These are phyloP conservation scores for Trichoderma sp. DNA, from an alignment of 2,329 filamentous ascomycete genomes.

Conservation along the genomic window DNA sequence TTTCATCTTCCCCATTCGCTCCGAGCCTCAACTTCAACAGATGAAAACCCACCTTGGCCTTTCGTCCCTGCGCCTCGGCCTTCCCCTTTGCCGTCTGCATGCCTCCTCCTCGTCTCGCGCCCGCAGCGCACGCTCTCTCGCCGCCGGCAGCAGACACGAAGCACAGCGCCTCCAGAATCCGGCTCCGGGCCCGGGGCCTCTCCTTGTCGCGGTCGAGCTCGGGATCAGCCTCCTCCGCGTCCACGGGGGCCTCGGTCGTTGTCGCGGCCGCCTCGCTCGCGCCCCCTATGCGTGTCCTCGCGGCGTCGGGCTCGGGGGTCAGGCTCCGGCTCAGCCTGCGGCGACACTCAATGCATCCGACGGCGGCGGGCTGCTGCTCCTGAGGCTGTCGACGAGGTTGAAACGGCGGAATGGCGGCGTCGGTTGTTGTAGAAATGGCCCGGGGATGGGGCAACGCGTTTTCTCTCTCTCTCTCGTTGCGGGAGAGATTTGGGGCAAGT, in stretches of 20 bases:
- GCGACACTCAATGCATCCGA: conserved; percentile 27
- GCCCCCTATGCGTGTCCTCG: conserved; percentile 16
- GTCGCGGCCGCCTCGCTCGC: background rate
- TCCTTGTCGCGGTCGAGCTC: background rate
- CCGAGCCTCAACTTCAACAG: background rate
- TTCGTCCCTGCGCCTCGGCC: conserved; percentile 61
- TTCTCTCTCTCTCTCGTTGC: too few species aligned
- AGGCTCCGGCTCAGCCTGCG: conserved; percentile 27
- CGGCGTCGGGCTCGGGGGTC: conserved; percentile 25
- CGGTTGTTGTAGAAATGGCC: background rate
- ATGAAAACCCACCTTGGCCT: conserved; percentile 57
- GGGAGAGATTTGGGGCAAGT: conserved; percentile 4
- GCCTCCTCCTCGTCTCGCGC: conserved; percentile 40
- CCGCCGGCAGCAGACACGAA: background rate
- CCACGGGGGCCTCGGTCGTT: conserved; percentile 5
- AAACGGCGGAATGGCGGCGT: conserved; percentile 19
- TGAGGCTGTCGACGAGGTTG: background rate
- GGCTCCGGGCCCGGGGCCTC: background rate
- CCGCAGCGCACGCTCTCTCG: conserved; percentile 23
- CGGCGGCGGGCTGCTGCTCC: conserved; percentile 3
- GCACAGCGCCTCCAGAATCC: conserved; percentile 5
- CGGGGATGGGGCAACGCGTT: too few species aligned
- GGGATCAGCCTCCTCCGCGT: background rate
- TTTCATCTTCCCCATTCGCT: background rate
- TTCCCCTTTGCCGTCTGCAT: conserved; percentile 60